Conservation (phyloP, 257 asterid species). For the Gentiana straminea region DNA sequence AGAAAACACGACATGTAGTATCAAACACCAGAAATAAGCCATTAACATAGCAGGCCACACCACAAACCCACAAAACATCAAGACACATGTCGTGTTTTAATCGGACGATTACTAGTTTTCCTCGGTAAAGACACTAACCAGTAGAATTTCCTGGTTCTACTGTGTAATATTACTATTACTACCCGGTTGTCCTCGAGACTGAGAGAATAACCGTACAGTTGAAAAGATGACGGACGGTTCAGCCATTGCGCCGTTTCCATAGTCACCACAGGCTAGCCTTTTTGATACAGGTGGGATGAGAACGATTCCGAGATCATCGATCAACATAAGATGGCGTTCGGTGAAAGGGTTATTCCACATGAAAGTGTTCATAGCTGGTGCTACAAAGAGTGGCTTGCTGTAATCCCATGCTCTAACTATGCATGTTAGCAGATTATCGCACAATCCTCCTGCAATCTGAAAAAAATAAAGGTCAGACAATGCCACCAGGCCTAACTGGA, state of each 20-base stretch:
- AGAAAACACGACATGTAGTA: too few species aligned
- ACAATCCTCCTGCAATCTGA: constrained; percentile 85
- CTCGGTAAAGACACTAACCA: too few species aligned
- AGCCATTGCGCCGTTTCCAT: constrained; percentile 92
- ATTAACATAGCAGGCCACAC: too few species aligned
- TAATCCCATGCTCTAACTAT: constrained; percentile 90
- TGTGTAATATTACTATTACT: constrained; percentile 3
- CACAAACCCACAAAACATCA: too few species aligned
- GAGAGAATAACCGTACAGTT: constrained; percentile 54
- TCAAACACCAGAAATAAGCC: too few species aligned
- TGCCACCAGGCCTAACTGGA: too few species aligned
- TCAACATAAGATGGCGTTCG: constrained; percentile 55
- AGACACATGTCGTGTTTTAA: too few species aligned
- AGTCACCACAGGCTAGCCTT: constrained; percentile 85
- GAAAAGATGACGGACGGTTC: constrained; percentile 66
- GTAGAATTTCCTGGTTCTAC: too few species aligned
- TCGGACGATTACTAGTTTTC: too few species aligned
- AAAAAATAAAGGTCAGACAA: too few species aligned
- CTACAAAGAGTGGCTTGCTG: constrained; percentile 70
- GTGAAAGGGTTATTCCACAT: constrained; percentile 91
- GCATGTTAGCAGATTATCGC: constrained; percentile 88
- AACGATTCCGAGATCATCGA: constrained; percentile 75
- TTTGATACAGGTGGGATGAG: constrained; percentile 74
- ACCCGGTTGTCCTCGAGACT: constrained; percentile 24
- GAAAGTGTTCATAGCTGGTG: constrained; percentile 84